phyloP scores from a whole-genome alignment of 192 early-diverging fungal species.

The Phycomyces blakesleeanus region DNA sequence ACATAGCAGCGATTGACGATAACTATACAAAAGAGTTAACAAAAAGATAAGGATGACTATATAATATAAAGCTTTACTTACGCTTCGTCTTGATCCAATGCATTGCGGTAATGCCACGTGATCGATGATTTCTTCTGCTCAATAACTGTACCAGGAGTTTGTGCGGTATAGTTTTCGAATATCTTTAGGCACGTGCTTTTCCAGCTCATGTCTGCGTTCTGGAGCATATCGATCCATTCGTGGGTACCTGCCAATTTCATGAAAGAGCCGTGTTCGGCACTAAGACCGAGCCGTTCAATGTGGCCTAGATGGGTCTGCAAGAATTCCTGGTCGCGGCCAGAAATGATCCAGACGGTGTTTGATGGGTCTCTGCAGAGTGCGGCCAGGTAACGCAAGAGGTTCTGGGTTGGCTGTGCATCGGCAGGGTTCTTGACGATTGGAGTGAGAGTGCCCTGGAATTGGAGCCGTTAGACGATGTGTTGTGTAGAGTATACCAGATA shows the following conservation, averaged over 20 bases:
- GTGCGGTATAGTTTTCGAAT: slow-evolving; percentile 87
- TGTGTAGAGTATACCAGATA: not conserved
- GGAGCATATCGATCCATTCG: slow-evolving; percentile 71
- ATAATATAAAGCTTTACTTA: slow-evolving; percentile 66
- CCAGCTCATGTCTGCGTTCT: slow-evolving; percentile 79
- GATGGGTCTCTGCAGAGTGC: slow-evolving; percentile 66
- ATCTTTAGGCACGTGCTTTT: slow-evolving; percentile 85
- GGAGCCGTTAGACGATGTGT: not conserved
- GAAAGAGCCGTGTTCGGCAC: slow-evolving; percentile 96
- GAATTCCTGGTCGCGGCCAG: slow-evolving; percentile 82
- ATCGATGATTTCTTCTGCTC: slow-evolving; percentile 90
- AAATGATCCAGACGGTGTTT: slow-evolving; percentile 89
- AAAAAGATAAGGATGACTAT: slow-evolving; percentile 27
- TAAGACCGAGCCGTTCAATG: slow-evolving; percentile 73
- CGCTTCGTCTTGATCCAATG: slow-evolving; percentile 16
- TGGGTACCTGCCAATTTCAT: slow-evolving; percentile 75
- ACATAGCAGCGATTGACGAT: slow-evolving; percentile 17
- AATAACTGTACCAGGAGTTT: slow-evolving; percentile 87
- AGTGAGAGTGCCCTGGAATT: slow-evolving; percentile 82
- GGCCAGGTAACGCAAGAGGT: slow-evolving; percentile 74
- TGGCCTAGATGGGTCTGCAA: slow-evolving; percentile 81
- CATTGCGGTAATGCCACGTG: slow-evolving; percentile 93
- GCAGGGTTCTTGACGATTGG: slow-evolving; percentile 91
- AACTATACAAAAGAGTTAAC: slow-evolving; percentile 6
- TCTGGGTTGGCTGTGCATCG: slow-evolving; percentile 77